Conservation (phyloP, 805 yeast genomes). For the Vanderwaltozyma tropicalis region DNA sequence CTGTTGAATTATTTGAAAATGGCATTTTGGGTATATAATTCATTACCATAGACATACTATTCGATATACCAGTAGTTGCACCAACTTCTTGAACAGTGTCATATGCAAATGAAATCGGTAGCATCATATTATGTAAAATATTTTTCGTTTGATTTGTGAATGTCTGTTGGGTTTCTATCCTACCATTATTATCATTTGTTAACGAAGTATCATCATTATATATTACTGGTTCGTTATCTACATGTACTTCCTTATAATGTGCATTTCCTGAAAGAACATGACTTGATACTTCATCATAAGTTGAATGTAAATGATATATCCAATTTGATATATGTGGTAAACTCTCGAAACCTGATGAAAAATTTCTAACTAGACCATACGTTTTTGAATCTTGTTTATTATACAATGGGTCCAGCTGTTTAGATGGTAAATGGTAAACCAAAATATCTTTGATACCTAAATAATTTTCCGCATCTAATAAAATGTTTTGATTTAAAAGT, state of each 20-base stretch:
- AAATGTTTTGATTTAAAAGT: conserved; percentile 16
- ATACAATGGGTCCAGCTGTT: too few relatives aligned
- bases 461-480: conserved; percentile 21
- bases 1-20: neutral
- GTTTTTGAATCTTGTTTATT: too few relatives aligned
- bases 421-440: conserved; percentile 22
- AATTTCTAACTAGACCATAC: conserved; percentile 23
- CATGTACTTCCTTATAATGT: conserved; percentile 16
- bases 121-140: conserved; percentile 22
- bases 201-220: conserved; percentile 1
- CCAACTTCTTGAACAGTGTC: conserved; percentile 30
- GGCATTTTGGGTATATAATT: conserved; percentile 21
- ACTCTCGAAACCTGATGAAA: conserved; percentile 15
- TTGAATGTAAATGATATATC: conserved; percentile 23
- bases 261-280: conserved; percentile 17
- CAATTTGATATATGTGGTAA: conserved; percentile 24
- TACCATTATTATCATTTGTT: conserved; percentile 1
- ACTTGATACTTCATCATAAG: conserved; percentile 18
- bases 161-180: neutral
- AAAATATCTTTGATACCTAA: conserved; percentile 23
- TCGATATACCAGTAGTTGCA: conserved; percentile 24
- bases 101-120: conserved; percentile 26
- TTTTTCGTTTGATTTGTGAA: conserved; percentile 5
- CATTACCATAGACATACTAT: conserved; percentile 21
- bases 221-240: conserved; percentile 3